These are phyloP conservation scores for Claviceps sp. DNA, from an alignment of 2,329 filamentous ascomycete species.

Conservation along the genomic window DNA sequence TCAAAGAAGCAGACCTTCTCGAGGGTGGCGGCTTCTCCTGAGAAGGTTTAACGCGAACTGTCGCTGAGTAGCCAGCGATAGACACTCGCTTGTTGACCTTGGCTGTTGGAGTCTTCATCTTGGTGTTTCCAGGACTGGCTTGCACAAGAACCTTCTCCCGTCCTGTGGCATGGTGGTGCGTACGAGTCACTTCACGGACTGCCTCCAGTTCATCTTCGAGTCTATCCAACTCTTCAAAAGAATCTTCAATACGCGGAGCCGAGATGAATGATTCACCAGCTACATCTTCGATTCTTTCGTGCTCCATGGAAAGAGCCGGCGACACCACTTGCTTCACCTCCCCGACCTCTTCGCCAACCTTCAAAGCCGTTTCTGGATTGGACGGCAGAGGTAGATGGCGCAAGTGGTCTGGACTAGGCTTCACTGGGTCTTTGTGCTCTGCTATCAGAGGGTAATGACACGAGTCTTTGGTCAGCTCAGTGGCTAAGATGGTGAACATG, in stretches of 20 bases:
- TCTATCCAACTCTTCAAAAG: constrained; percentile 46
- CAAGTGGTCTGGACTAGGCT: constrained; percentile 3
- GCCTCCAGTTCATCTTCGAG: constrained; percentile 50
- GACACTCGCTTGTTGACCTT: constrained; percentile 15
- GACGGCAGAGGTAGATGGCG: constrained; percentile 9
- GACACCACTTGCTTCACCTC: constrained; percentile 20
- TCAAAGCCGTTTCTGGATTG: constrained; percentile 14
- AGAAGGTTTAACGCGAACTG: constrained; percentile 28
- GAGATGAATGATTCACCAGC: constrained; percentile 20
- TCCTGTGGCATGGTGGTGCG: constrained; percentile 17
- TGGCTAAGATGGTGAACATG: constrained; percentile 35
- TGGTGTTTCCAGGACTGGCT: not conserved
- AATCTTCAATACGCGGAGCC: constrained; percentile 46
- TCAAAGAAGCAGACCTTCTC: constrained; percentile 29
- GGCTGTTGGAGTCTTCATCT: constrained; percentile 8
- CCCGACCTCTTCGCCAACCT: constrained; percentile 17
- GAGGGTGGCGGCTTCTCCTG: constrained; percentile 23
- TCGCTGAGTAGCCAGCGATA: constrained; percentile 22
- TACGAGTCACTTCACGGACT: constrained; percentile 26
- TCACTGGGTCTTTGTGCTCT: constrained; percentile 4
- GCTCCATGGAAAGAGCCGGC: constrained; percentile 17
- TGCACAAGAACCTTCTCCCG: constrained; percentile 7
- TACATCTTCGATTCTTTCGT: constrained; percentile 21
- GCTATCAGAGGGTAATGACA: constrained; percentile 9
- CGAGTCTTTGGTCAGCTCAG: constrained; percentile 22